These are phyloP conservation scores for Quercus agrifolia DNA, from an alignment of 306 rosid genomes.

Conservation along the genomic window DNA sequence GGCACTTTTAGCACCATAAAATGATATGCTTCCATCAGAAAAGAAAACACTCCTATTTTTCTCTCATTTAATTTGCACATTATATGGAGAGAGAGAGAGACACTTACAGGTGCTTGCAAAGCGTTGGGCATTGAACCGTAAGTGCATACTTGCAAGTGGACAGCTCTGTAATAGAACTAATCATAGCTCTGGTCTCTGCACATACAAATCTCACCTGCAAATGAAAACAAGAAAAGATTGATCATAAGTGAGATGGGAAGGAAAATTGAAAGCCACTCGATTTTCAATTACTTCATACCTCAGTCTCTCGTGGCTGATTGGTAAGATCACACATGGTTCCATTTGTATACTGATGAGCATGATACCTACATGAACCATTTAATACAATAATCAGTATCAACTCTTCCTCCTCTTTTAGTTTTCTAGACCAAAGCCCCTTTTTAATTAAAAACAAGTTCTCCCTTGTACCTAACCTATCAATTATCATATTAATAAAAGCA, in stretches of 20 bases:
- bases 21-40: neutral
- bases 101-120: slow-evolving; percentile 93
- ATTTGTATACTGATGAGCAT: slow-evolving; percentile 86
- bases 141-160: slow-evolving; percentile 98
- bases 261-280: neutral
- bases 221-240: neutral
- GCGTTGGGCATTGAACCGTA: slow-evolving; percentile 77
- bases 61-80: neutral
- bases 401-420: slow-evolving; percentile 2
- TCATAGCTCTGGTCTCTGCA: slow-evolving; percentile 76
- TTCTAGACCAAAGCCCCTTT: neutral
- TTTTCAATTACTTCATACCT: slow-evolving; percentile 46
- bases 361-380: slow-evolving; percentile 51
- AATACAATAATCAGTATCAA: slow-evolving; percentile 16
- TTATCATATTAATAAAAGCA: slow-evolving; percentile 12
- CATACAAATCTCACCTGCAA: slow-evolving; percentile 92
- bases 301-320: slow-evolving; percentile 82
- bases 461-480: neutral
- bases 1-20: neutral
- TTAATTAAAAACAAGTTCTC: neutral
- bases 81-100: slow-evolving; percentile 12
- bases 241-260: slow-evolving; percentile 16
- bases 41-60: neutral
- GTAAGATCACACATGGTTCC: slow-evolving; percentile 93
- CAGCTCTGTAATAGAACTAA: slow-evolving; percentile 87